Base-by-base conservation (phyloP, 2,329 filamentous ascomycete genomes). In the Cladosporium halotolerans region DNA sequence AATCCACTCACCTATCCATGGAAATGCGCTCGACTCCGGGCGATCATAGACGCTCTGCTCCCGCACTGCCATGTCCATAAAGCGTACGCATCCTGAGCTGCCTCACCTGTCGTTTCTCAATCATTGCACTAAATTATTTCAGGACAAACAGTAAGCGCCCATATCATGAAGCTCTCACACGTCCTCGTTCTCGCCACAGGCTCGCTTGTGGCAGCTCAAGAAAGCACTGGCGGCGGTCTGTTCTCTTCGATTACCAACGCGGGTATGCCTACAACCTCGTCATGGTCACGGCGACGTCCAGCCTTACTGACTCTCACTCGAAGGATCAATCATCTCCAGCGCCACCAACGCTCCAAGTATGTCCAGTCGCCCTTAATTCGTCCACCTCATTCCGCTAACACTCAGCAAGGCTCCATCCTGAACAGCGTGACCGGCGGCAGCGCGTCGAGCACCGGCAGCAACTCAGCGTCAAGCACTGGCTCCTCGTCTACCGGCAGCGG, bases 201-300 rank as follows among this genome's bases (percentile, higher is more conserved):
- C 48, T 51, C 48, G 31, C 40, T 51, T 18, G 46, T 41, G 7
- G 41, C 48, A 11, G 48, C 48, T 6, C 48, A 51, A 11, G 36
- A 49, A 2, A 36, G 39, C 18, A 41, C 39, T 6, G 38, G 16
- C n/a, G 31, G 40, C 23, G 31, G 40, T 23, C 16, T 51, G 2
- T 33, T 51, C 39, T 51, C 48, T 16, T 51, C 48, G 11, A 36
- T 51, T 32, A 51, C 48, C 40, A 51, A 44, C 40, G 48, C 47
- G 36, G 47, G 46, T 49, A 18, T 13, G 46, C 38, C 18, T 18
- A 4, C 10, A 13, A 31, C 23, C 19, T n/a, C 34, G 5, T 28
- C 23, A 7, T 28, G 23, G 5, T 5, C 7, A 28, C 23, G 7
- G 23, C 7, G 7, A 28, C 23, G 23, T 28, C 23, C 23, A 28